Percentiles rank a stretch among this genome's conserved stretches.
Evolutionary conservation across 164 flowering plant species (phyloP).

Genomic region (Sextonia rubra): DNA sequence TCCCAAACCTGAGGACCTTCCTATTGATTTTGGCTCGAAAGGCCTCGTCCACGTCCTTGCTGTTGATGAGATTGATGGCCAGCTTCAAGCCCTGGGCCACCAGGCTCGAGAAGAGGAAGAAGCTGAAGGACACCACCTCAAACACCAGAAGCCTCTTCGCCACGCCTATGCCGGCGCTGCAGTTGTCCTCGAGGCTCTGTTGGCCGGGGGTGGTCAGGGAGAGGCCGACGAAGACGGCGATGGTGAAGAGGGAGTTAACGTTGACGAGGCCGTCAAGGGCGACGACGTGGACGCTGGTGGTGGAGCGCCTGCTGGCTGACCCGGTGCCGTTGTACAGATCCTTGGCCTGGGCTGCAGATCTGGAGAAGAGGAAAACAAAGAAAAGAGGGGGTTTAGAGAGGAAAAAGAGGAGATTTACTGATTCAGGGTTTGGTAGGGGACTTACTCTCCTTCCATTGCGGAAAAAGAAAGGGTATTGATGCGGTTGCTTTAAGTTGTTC

Average conservation of each 20-base stretch:
- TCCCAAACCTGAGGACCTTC: conserved; percentile 24
- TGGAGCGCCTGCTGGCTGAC: conserved; percentile 23
- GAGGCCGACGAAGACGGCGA: conserved; percentile 60
- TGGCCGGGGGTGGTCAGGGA: conserved; percentile 27
- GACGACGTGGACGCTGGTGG: conserved; percentile 60
- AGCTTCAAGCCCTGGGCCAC: conserved; percentile 33
- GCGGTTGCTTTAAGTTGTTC: neutral
- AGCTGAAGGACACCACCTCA: conserved; percentile 35
- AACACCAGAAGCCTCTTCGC: conserved; percentile 37
- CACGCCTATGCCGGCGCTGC: conserved; percentile 34
- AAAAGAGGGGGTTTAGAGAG: neutral
- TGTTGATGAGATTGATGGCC: conserved; percentile 36
- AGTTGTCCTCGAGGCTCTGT: conserved; percentile 28
- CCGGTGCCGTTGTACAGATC: neutral
- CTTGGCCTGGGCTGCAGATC: neutral
- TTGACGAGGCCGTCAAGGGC: conserved; percentile 62
- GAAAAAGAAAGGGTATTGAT: no score
- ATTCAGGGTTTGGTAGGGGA: neutral
- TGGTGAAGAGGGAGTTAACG: conserved; percentile 70
- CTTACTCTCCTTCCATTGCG: conserved; percentile 1
- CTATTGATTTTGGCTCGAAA: conserved; percentile 27
- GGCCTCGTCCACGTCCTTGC: conserved; percentile 25
- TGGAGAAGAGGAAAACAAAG: neutral
- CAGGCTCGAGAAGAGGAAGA: conserved; percentile 40
- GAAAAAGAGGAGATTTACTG: neutral